Base-by-base conservation (phyloP, 345 rosid species). In the Ricinus communis region DNA sequence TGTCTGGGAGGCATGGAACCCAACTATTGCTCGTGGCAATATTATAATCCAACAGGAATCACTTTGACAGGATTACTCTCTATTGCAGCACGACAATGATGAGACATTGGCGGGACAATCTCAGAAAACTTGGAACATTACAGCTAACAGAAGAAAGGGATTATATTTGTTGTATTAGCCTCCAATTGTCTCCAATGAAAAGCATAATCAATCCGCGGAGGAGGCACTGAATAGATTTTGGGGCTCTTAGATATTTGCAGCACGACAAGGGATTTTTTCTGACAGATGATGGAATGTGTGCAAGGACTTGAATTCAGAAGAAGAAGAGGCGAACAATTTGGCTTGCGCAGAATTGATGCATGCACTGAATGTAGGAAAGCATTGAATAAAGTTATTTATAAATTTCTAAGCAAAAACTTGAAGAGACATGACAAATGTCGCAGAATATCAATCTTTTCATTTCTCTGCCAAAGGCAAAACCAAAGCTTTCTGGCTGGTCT, bases 391-490 rank as follows among this genome's bases (percentile, higher is more conserved):
- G 25, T 9, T 4, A 38, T 62, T 7, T 33, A 6, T 19, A 71
- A 36, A 31, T 22, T 1, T 41, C 36, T 71, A 3, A 51, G 61
- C 49, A 61, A n/a, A n/a, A n/a, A 50, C 16, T 38, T 62, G 33
- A 71, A 50, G 60, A 61, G 18, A 36, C 22, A n/a, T 6, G 60
- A 62, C 0, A 62, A 21, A 68, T 50, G 50, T 22, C 50, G 51
- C 62, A 47, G 15, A 16, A 14, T n/a, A n/a, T n/a, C 66, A 41
- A 40, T 15, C 5, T 52, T 61, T 22, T 33, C 63, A 59, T 80
- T 65, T 60, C 47, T 72, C 25, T 21, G 33, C 68, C 68, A 62
- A 36, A 30, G 22, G 50, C 57, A 49, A 76, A 57, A 45, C 60
- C 73, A 27, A 72, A 60, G 43, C 5, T 56, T n/a, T n/a, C n/a